A percentile compares a stretch with the other conserved stretches of the same genome.
These are phyloP conservation scores for Venturia aucupariae DNA, from an alignment of 2,329 filamentous ascomycete genomes.

Conservation along the genomic window DNA sequence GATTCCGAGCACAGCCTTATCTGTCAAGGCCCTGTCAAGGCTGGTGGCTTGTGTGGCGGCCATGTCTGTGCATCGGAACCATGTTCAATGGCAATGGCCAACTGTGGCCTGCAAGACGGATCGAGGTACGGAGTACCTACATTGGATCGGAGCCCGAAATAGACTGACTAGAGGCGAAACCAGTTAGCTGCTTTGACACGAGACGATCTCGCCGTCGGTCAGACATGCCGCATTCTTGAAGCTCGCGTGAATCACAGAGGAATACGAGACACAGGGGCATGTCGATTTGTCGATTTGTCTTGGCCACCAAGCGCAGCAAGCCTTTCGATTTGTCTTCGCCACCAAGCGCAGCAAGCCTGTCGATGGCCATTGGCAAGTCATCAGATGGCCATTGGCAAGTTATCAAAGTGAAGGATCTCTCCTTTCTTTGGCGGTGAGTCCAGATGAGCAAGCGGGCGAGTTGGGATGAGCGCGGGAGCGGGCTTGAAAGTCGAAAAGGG, in stretches of 20 bases:
- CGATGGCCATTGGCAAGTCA: neutral
- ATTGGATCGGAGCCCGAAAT: neutral
- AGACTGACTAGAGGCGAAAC: neutral
- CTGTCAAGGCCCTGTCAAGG: neutral
- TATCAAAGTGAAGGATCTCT: neutral
- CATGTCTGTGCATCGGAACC: neutral
- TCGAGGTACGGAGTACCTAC: conserved; percentile 2
- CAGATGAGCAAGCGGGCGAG: neutral
- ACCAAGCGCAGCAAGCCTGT: neutral
- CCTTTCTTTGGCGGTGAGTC: neutral
- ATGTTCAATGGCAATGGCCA: neutral
- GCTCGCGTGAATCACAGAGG: neutral
- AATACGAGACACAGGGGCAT: neutral
- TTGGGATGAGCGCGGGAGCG: neutral
- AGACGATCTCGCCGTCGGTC: neutral
- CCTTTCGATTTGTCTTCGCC: neutral
- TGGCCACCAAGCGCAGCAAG: neutral
- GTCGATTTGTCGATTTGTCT: too few species aligned
- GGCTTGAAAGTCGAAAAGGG: neutral
- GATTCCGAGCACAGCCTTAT: neutral
- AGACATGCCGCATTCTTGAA: neutral
- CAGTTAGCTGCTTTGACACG: neutral
- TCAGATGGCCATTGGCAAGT: too few species aligned
- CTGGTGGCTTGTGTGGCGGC: neutral
- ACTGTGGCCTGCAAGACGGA: neutral